A percentile compares a stretch with the other conserved stretches of the same genome.
Conservation (phyloP, 2,329 filamentous ascomycete genomes). For the Chaetomiaceae sp. region DNA sequence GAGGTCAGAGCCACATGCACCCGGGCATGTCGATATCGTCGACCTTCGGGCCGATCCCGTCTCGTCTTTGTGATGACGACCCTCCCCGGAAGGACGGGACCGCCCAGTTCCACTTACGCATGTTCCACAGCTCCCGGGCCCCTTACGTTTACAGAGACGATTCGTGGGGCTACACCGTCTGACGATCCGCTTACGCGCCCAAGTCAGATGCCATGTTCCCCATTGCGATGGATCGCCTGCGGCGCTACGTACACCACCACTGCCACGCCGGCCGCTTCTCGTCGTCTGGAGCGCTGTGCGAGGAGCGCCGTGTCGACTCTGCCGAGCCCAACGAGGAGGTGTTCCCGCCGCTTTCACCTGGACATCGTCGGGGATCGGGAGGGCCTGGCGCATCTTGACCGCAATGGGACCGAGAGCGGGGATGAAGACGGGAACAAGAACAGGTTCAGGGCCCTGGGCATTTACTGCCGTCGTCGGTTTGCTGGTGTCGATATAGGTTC, state of each 20-base stretch:
- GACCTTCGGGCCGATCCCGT: slow-evolving; percentile 1
- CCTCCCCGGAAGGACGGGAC: background rate
- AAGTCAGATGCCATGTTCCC: background rate
- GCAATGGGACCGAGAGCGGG: background rate
- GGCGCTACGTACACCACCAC: background rate
- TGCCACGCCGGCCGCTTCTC: background rate
- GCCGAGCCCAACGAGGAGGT: slow-evolving; percentile 1
- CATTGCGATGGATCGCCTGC: background rate
- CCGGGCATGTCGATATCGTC: too few species aligned
- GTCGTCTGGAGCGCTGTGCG: background rate
- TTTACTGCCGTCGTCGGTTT: background rate
- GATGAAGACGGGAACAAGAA: too few species aligned
- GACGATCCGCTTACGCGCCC: slow-evolving; percentile 1
- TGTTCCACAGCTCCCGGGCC: too few species aligned
- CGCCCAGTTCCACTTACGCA: background rate
- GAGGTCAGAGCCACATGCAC: too few species aligned
- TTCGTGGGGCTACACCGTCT: slow-evolving; percentile 3
- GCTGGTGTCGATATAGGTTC: background rate
- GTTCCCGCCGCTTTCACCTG: background rate
- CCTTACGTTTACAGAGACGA: background rate
- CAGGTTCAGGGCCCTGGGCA: background rate
- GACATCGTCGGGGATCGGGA: slow-evolving; percentile 1
- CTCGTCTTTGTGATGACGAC: background rate
- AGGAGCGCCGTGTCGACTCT: background rate
- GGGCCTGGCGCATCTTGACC: slow-evolving; percentile 1